Conservation (phyloP, 2,329 filamentous ascomycete species). For the Rhinocladiella mackenziei region DNA sequence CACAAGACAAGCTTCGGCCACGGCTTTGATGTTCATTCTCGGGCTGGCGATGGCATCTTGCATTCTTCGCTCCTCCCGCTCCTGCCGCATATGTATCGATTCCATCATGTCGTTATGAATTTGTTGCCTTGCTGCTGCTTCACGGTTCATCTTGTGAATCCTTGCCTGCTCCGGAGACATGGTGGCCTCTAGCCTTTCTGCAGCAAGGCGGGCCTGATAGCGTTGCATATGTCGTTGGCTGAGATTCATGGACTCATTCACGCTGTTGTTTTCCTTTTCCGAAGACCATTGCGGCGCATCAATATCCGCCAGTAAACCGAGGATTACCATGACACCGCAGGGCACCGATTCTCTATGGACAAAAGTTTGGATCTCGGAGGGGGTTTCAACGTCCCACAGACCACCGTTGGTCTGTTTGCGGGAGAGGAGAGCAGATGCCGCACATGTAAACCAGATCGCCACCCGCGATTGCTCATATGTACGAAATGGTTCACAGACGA, state of each 20-base stretch:
- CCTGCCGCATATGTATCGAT: slow-evolving; percentile 11
- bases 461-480: slow-evolving; percentile 17
- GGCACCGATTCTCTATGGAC: slow-evolving; percentile 30
- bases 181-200: slow-evolving; percentile 25
- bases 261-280: slow-evolving; percentile 11
- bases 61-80: slow-evolving; percentile 29
- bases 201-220: slow-evolving; percentile 23
- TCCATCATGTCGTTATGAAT: slow-evolving; percentile 26
- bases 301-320: slow-evolving; percentile 29
- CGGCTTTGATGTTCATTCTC: slow-evolving; percentile 28
- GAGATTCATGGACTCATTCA: slow-evolving; percentile 15
- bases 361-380: slow-evolving; percentile 26
- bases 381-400: slow-evolving; percentile 30
- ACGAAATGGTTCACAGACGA: slow-evolving; percentile 17
- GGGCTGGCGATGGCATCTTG: slow-evolving; percentile 31
- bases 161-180: slow-evolving; percentile 32
- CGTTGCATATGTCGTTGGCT: slow-evolving; percentile 22
- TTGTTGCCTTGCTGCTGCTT: slow-evolving; percentile 21
- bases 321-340: slow-evolving; percentile 32
- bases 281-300: slow-evolving; percentile 31
- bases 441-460: slow-evolving; percentile 32
- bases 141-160: slow-evolving; percentile 25
- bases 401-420: slow-evolving; percentile 23
- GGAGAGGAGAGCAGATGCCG: slow-evolving; percentile 28
- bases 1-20: slow-evolving; percentile 29